Conservation (phyloP, 371 early-diverging fungal genomes). For the Coemansia sp. region DNA sequence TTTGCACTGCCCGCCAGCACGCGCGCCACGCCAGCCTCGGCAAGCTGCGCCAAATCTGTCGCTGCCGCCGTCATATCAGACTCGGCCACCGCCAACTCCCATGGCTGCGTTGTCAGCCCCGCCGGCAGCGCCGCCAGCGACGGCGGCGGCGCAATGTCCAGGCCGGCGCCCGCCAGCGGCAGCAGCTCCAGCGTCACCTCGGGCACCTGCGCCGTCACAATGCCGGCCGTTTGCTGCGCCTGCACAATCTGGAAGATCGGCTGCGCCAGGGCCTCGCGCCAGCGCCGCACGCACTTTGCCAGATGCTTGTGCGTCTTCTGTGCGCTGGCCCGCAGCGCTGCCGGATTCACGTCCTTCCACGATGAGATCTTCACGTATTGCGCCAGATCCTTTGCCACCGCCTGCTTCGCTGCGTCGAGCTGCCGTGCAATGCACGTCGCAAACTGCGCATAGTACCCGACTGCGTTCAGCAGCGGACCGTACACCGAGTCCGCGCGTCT, state of each 20-base stretch:
- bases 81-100: conserved; percentile 2
- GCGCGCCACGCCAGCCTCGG: conserved; percentile 3
- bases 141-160: conserved; percentile 9
- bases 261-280: conserved; percentile 69
- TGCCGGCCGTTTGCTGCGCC: conserved; percentile 56
- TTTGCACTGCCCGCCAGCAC: conserved; percentile 26
- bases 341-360: conserved; percentile 97
- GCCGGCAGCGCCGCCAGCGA: background rate
- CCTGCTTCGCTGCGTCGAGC: conserved; percentile 62
- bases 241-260: conserved; percentile 77
- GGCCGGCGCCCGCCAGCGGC: conserved; percentile 27
- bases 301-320: conserved; percentile 87
- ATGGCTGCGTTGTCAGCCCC: background rate
- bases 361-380: conserved; percentile 93
- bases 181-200: conserved; percentile 12
- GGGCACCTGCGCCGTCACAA: conserved; percentile 25
- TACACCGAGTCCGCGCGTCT: conserved; percentile 16
- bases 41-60: conserved; percentile 5
- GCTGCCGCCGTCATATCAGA: background rate
- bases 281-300: conserved; percentile 85
- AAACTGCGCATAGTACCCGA: conserved; percentile 79
- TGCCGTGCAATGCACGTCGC: conserved; percentile 55
- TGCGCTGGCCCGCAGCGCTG: conserved; percentile 87
- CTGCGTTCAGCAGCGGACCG: conserved; percentile 49
- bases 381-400: conserved; percentile 85